Evolutionary conservation across 164 flowering plant species (phyloP).

Genomic region (Annona squamosa): DNA sequence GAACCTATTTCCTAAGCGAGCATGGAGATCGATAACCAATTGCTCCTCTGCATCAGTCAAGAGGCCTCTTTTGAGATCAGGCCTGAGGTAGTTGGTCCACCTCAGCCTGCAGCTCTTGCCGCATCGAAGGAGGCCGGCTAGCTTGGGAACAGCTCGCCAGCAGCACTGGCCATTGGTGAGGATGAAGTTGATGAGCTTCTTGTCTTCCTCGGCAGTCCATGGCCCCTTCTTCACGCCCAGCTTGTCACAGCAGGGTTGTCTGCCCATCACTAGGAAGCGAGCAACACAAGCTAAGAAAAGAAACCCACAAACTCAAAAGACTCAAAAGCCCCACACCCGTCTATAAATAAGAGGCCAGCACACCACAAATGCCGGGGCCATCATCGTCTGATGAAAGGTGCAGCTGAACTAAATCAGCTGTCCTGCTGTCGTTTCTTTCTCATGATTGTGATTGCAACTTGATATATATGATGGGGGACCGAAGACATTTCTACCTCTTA

Average conservation of each 20-base stretch:
- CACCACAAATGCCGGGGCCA: conserved; percentile 25
- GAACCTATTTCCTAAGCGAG: conserved; percentile 82
- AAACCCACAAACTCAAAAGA: conserved; percentile 13
- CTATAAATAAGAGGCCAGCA: conserved; percentile 24
- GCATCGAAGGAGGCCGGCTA: conserved; percentile 81
- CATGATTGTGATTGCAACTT: conserved; percentile 22
- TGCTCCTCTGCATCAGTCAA: conserved; percentile 73
- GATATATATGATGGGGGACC: conserved; percentile 17
- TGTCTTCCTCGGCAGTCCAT: conserved; percentile 96
- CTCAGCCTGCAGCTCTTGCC: conserved; percentile 94
- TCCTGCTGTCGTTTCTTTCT: conserved; percentile 22
- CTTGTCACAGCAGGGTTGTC: conserved; percentile 93
- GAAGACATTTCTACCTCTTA: conserved; percentile 1
- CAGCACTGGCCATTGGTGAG: conserved; percentile 89
- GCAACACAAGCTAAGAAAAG: not conserved
- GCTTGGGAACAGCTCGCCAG: conserved; percentile 90
- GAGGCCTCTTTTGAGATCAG: conserved; percentile 81
- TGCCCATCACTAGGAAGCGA: conserved; percentile 45
- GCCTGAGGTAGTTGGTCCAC: conserved; percentile 91
- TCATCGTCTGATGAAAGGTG: conserved; percentile 41
- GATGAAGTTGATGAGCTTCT: conserved; percentile 80
- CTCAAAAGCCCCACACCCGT: conserved; percentile 39
- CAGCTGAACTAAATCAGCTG: conserved; percentile 40
- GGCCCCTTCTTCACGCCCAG: conserved; percentile 94
- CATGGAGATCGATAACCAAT: conserved; percentile 83